Base-by-base conservation (phyloP, 1,139 yeast species). In the Candida sp. region DNA sequence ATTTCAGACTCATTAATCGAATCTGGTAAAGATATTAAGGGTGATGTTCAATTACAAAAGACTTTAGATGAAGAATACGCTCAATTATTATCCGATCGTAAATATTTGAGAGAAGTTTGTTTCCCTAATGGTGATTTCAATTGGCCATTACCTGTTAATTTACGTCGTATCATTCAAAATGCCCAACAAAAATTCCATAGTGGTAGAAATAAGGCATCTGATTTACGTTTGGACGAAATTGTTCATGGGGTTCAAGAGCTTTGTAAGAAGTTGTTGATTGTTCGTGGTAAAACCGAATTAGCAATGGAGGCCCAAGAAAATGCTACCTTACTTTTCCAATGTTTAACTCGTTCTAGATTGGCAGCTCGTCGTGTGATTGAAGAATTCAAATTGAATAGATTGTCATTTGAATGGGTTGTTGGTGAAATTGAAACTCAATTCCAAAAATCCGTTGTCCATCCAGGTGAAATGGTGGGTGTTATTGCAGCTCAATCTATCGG, bases 381-480 rank as follows among this genome's bases (percentile, higher is more conserved):
- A 61, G 99, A 93, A 64, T 93, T 82, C 68, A 83, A 88, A 55
- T 74, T 95, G 57, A 89, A 84, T 58, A 82, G 82, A 55, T 82
- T 82, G 46, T 95, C 99, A 0, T 93, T 93, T 60, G 93, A 90
- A 54, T 95, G 99, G 99, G 96, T 89, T 37, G 57, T 90, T 49
- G 97, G 97, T 60, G 96, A 93, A 62, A 79, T 95, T 55, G 97
- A 90, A 61, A 80, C 93, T 22, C 97, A 91, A 65, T 95, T 91
- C 71, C 91, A 88, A 54, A 87, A 87, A 66, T 85, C 98, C 4
- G 75, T 90, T 59, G 99, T 91, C 41, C 95, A 95, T 54, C 97
- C 99, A 8, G 99, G 99, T 76, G 99, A 93, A 66, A 93, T 93
- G 99, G 99, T 95, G 47, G 99, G 99, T 75, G 97, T 93, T 44